Percentiles rank a stretch among this genome's conserved stretches.
Conservation (phyloP, 73 alveolate genomes). For the Tetrahymena elliotti region DNA sequence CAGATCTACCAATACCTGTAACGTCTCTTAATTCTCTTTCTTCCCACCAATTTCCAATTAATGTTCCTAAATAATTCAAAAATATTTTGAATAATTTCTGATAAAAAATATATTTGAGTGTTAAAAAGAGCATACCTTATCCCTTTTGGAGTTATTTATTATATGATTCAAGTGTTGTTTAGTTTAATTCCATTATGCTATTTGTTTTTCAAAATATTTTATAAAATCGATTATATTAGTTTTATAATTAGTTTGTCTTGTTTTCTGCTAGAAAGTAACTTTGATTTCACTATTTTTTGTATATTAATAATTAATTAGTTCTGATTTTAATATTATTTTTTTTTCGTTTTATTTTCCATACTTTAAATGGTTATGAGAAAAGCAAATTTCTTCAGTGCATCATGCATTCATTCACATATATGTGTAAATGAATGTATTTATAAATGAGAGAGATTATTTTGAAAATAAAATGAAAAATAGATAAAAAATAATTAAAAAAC, state of each 20-base stretch:
- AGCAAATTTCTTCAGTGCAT: neutral
- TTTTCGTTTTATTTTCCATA: neutral
- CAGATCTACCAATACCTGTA: conserved; percentile 72
- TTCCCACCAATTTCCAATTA: conserved; percentile 83
- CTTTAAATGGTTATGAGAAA: neutral
- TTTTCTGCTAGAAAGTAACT: neutral
- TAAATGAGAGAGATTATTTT: neutral
- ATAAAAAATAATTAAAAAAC: no score
- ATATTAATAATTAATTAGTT: neutral
- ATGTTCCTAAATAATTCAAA: conserved; percentile 43
- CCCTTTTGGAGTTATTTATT: neutral
- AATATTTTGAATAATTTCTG: neutral
- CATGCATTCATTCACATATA: no score
- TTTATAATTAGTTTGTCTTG: neutral
- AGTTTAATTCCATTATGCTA: neutral
- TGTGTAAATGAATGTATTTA: no score
- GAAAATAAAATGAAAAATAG: neutral
- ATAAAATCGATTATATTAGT: neutral
- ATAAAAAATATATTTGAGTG: neutral
- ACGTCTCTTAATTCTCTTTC: conserved; percentile 69
- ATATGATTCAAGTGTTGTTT: neutral
- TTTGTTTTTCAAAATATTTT: neutral
- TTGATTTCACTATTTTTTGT: neutral
- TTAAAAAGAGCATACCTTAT: neutral
- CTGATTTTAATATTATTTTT: neutral